Percentiles rank a stretch among this genome's conserved stretches.
phyloP scores from a whole-genome alignment of 345 rosid genomes.

The Hibiscus tridactylites region DNA sequence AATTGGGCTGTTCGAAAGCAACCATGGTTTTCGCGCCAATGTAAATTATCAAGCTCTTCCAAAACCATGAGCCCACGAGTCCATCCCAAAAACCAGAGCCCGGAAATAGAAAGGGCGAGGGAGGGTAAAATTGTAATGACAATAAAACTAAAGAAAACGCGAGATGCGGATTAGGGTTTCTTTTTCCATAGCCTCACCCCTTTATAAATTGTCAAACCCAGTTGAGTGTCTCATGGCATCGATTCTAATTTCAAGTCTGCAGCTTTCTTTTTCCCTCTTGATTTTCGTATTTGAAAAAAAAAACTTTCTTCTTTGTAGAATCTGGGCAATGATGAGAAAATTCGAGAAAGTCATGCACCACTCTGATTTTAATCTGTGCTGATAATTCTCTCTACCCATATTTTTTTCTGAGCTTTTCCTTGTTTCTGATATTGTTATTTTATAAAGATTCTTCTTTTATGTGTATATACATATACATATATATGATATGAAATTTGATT shows the following conservation, averaged over 20 bases:
- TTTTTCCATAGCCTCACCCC: neutral
- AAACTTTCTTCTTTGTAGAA: neutral
- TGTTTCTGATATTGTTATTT: neutral
- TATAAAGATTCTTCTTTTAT: neutral
- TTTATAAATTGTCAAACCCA: neutral
- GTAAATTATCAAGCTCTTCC: neutral
- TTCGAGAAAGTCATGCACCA: slow-evolving; percentile 56
- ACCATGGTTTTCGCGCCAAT: neutral
- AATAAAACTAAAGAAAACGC: neutral
- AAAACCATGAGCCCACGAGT: neutral
- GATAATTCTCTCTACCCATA: slow-evolving; percentile 42
- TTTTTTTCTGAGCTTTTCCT: slow-evolving; percentile 33
- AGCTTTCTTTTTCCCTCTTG: neutral
- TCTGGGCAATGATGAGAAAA: slow-evolving; percentile 36
- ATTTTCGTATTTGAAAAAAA: neutral
- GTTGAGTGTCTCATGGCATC: neutral
- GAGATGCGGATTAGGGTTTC: neutral
- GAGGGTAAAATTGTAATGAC: neutral
- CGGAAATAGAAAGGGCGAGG: neutral
- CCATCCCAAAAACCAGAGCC: neutral
- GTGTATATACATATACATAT: too few relatives aligned
- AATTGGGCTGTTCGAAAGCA: neutral
- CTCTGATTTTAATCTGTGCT: slow-evolving; percentile 42
- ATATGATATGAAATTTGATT: neutral
- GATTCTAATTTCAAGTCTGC: neutral